These are phyloP conservation scores for Suillus hirtellus DNA, from an alignment of 768 basidiomycete genomes.

Conservation along the genomic window DNA sequence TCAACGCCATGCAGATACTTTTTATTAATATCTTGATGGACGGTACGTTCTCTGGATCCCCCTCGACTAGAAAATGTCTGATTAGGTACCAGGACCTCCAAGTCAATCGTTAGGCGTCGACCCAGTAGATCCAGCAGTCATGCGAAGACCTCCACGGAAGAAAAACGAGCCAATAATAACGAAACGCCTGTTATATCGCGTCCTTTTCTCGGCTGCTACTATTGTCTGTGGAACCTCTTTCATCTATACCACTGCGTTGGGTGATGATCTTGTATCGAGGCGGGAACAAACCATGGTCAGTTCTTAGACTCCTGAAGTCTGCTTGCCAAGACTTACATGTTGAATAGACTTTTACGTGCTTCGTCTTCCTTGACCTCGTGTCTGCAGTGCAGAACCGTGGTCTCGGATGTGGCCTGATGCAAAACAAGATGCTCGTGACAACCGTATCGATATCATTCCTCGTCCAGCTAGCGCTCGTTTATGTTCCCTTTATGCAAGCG, in stretches of 20 bases:
- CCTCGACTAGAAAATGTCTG: neutral
- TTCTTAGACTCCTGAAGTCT: constrained; percentile 10
- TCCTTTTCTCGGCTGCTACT: constrained; percentile 90
- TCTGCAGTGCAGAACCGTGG: constrained; percentile 95
- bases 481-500: constrained; percentile 86
- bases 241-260: constrained; percentile 80
- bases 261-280: constrained; percentile 79
- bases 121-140: constrained; percentile 90
- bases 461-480: constrained; percentile 83
- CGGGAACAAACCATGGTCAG: constrained; percentile 96
- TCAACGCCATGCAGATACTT: constrained; percentile 99
- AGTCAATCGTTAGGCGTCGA: constrained; percentile 96
- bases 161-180: constrained; percentile 92
- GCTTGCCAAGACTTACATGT: constrained; percentile 11
- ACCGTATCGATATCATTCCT: constrained; percentile 87
- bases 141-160: constrained; percentile 89
- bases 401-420: constrained; percentile 76
- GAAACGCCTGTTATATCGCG: constrained; percentile 66
- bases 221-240: constrained; percentile 90
- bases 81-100: constrained; percentile 66
- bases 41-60: constrained; percentile 45
- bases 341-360: constrained; percentile 90
- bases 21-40: constrained; percentile 99
- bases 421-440: constrained; percentile 87
- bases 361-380: constrained; percentile 95